These are phyloP conservation scores for Ceriops tagal DNA, from an alignment of 345 rosid species.

Conservation along the genomic window DNA sequence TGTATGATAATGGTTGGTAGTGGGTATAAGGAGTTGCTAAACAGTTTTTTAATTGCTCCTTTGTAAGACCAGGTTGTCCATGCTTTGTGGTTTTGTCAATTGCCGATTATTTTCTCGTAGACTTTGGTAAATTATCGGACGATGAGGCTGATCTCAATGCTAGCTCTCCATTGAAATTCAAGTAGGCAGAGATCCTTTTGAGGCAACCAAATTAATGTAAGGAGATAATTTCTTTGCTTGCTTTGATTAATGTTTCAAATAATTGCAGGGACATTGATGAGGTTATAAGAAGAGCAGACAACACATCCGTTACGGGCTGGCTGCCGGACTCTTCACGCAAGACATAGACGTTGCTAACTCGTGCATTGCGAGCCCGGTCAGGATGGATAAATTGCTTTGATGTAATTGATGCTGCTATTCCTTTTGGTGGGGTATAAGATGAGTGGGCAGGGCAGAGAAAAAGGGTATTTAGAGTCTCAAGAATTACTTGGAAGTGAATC, in stretches of 20 bases:
- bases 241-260: neutral
- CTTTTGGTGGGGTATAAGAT: conserved; percentile 96
- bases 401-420: conserved; percentile 69
- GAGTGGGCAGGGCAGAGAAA: conserved; percentile 87
- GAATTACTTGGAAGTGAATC: conserved; percentile 88
- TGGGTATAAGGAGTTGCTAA: no score
- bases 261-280: conserved; percentile 61
- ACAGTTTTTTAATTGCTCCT: no score
- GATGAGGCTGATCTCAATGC: conserved; percentile 70
- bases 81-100: conserved; percentile 59
- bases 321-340: conserved; percentile 79
- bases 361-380: conserved; percentile 63
- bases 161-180: conserved; percentile 58
- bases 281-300: conserved; percentile 64
- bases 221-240: neutral
- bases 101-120: conserved; percentile 87
- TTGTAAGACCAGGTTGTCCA: no score
- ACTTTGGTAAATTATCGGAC: conserved; percentile 87
- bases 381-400: conserved; percentile 88
- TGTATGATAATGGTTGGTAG: no score
- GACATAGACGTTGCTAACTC: conserved; percentile 71
- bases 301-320: conserved; percentile 54
- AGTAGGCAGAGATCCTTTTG: conserved; percentile 37
- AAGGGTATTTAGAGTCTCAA: conserved; percentile 74
- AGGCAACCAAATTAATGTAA: neutral